Base-by-base conservation (phyloP, 1,139 yeast species). In the Magnusiomyces fungicola region DNA sequence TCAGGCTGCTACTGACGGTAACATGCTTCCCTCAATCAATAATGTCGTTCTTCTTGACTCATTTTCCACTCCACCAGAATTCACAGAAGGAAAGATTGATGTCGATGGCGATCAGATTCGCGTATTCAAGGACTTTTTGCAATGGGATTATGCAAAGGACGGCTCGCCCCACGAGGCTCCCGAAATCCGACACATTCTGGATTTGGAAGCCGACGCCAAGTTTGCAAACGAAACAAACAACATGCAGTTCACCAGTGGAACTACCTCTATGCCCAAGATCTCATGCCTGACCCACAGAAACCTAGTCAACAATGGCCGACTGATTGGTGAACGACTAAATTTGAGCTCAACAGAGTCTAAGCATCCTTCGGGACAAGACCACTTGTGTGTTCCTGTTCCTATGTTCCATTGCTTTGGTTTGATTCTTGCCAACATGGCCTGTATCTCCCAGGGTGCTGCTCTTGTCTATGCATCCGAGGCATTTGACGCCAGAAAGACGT, bases 321-420 rank as follows among this genome's bases (percentile, higher is more conserved):
- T 62, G 36, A 60, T 62, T 44, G 68, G 64, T 32, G 33, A 49
- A 30, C 58, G 65, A 12, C 58, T 65, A 62, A 62, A 61, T 7
- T 56, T 65, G 23, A 51, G 57, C 1, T 59, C 64, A 7, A 51
- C 59, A 2, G 21, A 54, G 5, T 51, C 60, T 2, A 36, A 45
- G 29, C 62, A 61, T 40, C 64, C 64, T n/a, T 49, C 61, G 9
- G 58, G 59, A 10, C 65, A 61, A 42, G 68, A 65, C 51, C 57
- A 56, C 23, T 38, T 65, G 34, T 63, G 67, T 51, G 53, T 60
- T n/a, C 66, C 68, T 1, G 68, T 65, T 12, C 68, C 68, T 27
- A 60, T 65, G 66, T 65, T 63, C 51, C 68, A 65, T 50, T 64
- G 68, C 51, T 65, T 65, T 50, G 69, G 69, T 7, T 56, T 65